Evolutionary conservation across 2,329 filamentous ascomycete genomes (phyloP).

Genomic region (Didymella segeticola): DNA sequence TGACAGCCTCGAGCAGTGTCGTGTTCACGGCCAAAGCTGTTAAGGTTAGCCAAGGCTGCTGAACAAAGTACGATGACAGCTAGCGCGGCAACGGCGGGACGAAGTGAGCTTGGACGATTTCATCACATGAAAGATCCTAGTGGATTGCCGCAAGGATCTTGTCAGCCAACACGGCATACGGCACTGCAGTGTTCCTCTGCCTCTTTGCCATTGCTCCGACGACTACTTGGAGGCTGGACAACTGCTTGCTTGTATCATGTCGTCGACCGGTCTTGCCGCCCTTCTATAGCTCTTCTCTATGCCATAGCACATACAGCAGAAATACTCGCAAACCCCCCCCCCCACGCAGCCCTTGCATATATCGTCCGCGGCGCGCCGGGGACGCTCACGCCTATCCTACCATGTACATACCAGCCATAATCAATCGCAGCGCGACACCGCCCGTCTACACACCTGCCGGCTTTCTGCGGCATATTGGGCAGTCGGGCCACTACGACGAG

Average conservation of each 20-base stretch:
- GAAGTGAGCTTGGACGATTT: slow-evolving; percentile 17
- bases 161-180: slow-evolving; percentile 24
- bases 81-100: slow-evolving; percentile 20
- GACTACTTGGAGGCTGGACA: slow-evolving; percentile 1
- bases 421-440: slow-evolving; percentile 33
- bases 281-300: slow-evolving; percentile 9
- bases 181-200: slow-evolving; percentile 11
- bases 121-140: slow-evolving; percentile 26
- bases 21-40: too few relatives aligned
- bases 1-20: too few relatives aligned
- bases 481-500: slow-evolving; percentile 34
- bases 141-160: slow-evolving; percentile 18
- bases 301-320: neutral
- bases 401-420: slow-evolving; percentile 10
- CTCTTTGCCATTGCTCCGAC: too few relatives aligned
- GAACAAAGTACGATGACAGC: slow-evolving; percentile 20
- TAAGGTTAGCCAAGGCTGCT: slow-evolving; percentile 11
- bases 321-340: neutral
- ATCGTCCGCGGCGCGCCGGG: slow-evolving; percentile 33
- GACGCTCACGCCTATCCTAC: neutral
- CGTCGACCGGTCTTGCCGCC: slow-evolving; percentile 15
- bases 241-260: slow-evolving; percentile 16
- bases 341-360: slow-evolving; percentile 32
- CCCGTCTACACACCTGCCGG: slow-evolving; percentile 12
- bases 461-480: slow-evolving; percentile 18